Percentiles rank a stretch among this genome's conserved stretches.
These are phyloP conservation scores for Mycena rebaudengoi DNA, from an alignment of 768 basidiomycete genomes.

Conservation along the genomic window DNA sequence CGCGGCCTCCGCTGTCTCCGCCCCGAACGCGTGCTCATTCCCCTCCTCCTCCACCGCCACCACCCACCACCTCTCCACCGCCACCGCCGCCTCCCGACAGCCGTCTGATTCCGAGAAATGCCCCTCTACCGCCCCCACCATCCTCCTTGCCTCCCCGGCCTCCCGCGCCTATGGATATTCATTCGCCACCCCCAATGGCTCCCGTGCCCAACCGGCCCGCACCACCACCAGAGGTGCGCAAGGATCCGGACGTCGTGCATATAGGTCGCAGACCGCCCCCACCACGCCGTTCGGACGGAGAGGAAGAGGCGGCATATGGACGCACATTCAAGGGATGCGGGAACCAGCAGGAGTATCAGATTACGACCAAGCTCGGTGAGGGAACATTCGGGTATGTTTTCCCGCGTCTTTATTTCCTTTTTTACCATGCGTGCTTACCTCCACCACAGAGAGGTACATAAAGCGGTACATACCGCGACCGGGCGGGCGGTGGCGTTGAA, in stretches of 20 bases:
- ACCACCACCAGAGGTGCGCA: conserved; percentile 23
- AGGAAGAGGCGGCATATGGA: conserved; percentile 76
- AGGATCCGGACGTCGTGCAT: conserved; percentile 30
- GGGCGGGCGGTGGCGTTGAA: conserved; percentile 84
- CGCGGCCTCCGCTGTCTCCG: conserved; percentile 27
- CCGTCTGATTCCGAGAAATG: conserved; percentile 38
- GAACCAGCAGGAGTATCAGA: conserved; percentile 76
- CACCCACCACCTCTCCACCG: conserved; percentile 30
- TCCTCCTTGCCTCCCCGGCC: conserved; percentile 53
- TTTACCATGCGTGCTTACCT: conserved; percentile 4
- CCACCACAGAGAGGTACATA: conserved; percentile 83
- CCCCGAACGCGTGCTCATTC: conserved; percentile 21
- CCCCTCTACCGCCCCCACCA: conserved; percentile 46
- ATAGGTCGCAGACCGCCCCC: conserved; percentile 53
- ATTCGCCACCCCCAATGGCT: conserved; percentile 53
- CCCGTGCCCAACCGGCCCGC: conserved; percentile 27
- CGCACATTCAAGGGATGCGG: conserved; percentile 76
- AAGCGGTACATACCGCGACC: conserved; percentile 73
- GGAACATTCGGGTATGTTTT: conserved; percentile 93
- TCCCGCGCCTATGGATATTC: conserved; percentile 52
- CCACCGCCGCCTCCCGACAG: conserved; percentile 39
- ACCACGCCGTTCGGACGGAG: conserved; percentile 62
- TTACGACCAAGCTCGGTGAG: conserved; percentile 90
- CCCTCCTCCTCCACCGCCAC: conserved; percentile 32
- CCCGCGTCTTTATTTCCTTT: background rate